Percentiles rank a stretch among this genome's conserved stretches.
Evolutionary conservation across 164 flowering plant species (phyloP).

Genomic region (Aristolochia contorta): DNA sequence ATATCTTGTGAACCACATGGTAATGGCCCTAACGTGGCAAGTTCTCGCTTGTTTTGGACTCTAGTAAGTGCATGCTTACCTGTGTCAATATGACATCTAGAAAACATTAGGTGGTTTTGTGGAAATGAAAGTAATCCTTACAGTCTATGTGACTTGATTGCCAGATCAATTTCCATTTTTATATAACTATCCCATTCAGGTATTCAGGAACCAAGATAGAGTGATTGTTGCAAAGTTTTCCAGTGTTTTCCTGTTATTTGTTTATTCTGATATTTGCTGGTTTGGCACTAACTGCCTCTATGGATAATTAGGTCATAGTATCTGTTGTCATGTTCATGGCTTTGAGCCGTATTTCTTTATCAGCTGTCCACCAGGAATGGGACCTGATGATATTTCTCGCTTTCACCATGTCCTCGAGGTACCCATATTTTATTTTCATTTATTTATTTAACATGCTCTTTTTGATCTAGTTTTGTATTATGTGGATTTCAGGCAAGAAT

Average conservation of each 20-base stretch:
- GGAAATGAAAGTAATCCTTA: too few relatives aligned
- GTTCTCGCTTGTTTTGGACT: too few relatives aligned
- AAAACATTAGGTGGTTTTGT: too few relatives aligned
- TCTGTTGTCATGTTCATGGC: slow-evolving; percentile 92
- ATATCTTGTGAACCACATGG: too few relatives aligned
- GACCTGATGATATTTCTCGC: slow-evolving; percentile 80
- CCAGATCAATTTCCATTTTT: too few relatives aligned
- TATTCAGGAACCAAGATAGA: too few relatives aligned
- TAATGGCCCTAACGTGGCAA: too few relatives aligned
- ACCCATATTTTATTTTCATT: not conserved
- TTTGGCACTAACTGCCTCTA: not conserved
- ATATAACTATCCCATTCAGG: too few relatives aligned
- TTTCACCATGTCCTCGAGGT: slow-evolving; percentile 87
- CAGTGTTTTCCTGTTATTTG: not conserved
- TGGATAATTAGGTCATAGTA: slow-evolving; percentile 64
- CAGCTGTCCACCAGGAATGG: slow-evolving; percentile 86
- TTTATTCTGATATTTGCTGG: not conserved
- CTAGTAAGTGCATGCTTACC: too few relatives aligned
- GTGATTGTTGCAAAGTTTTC: not conserved
- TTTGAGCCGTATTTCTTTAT: slow-evolving; percentile 93
- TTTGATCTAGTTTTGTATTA: not conserved
- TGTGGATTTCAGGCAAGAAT: slow-evolving; percentile 46
- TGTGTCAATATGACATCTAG: too few relatives aligned
- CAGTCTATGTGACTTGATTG: too few relatives aligned
- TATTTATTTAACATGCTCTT: not conserved